phyloP scores from a whole-genome alignment of 1,139 yeast species.

The Pichia sp. region DNA sequence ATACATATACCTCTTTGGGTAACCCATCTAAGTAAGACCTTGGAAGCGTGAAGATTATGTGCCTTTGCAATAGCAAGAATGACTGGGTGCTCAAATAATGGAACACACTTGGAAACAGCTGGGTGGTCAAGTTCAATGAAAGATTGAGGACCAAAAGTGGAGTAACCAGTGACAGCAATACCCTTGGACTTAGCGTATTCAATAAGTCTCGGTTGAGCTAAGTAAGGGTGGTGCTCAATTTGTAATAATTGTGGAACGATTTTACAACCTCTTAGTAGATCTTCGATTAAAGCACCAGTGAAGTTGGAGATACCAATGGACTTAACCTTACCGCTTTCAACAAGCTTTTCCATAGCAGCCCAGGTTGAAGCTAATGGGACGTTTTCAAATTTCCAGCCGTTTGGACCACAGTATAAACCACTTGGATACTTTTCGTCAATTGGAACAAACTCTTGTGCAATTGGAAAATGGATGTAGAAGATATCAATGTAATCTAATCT shows the following conservation, averaged over 20 bases:
- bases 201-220: conserved; percentile 65
- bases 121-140: conserved; percentile 55
- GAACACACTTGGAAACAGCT: conserved; percentile 44
- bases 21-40: conserved; percentile 75
- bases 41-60: conserved; percentile 48
- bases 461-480: conserved; percentile 76
- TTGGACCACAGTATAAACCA: conserved; percentile 58
- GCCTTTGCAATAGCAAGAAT: conserved; percentile 46
- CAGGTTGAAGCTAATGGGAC: conserved; percentile 76
- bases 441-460: conserved; percentile 66
- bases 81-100: conserved; percentile 48
- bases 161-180: conserved; percentile 74
- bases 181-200: conserved; percentile 54
- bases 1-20: conserved; percentile 66
- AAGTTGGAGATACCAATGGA: conserved; percentile 85
- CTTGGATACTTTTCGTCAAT: conserved; percentile 72
- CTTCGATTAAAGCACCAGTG: conserved; percentile 66
- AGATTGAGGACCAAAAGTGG: conserved; percentile 78
- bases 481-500: conserved; percentile 63
- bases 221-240: conserved; percentile 89
- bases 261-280: conserved; percentile 62
- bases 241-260: conserved; percentile 77
- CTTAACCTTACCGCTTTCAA: conserved; percentile 55
- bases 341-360: conserved; percentile 66
- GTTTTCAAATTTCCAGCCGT: conserved; percentile 51